Evolutionary conservation across 805 yeast species (phyloP).

Genomic region (Candida glaebosa): DNA sequence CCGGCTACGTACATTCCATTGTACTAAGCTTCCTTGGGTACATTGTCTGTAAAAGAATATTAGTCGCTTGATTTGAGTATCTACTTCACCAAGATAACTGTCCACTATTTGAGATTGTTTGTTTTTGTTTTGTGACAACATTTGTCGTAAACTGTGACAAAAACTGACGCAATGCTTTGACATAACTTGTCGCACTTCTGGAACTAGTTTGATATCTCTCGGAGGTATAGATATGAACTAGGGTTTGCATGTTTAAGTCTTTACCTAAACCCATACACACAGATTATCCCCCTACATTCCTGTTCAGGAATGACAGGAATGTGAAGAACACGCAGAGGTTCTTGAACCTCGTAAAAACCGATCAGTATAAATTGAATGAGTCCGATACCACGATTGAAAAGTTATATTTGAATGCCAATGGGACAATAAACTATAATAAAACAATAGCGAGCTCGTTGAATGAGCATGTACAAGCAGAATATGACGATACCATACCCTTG

Average conservation of each 20-base stretch:
- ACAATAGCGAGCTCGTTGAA: slow-evolving; percentile 19
- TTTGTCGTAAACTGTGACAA: too few relatives aligned
- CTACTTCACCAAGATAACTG: too few relatives aligned
- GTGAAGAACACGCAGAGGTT: background rate
- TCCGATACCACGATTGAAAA: slow-evolving; percentile 14
- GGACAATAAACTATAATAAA: slow-evolving; percentile 22
- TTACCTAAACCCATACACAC: slow-evolving; percentile 3
- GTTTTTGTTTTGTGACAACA: too few relatives aligned
- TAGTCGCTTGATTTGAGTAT: too few relatives aligned
- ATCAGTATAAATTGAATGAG: slow-evolving; percentile 1
- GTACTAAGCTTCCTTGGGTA: too few relatives aligned
- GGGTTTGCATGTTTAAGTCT: slow-evolving; percentile 1
- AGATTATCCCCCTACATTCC: background rate
- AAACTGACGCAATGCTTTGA: too few relatives aligned
- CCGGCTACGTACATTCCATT: too few relatives aligned
- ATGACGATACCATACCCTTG: slow-evolving; percentile 59
- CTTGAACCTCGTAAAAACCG: background rate
- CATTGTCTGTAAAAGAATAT: too few relatives aligned
- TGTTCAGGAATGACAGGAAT: background rate
- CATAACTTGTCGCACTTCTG: too few relatives aligned
- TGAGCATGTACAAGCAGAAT: slow-evolving; percentile 39
- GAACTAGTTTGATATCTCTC: too few relatives aligned
- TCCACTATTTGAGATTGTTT: too few relatives aligned
- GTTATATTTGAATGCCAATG: slow-evolving; percentile 24
- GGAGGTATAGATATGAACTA: too few relatives aligned